phyloP scores from a whole-genome alignment of 371 early-diverging fungal species.

The Mortierella polycephala region DNA sequence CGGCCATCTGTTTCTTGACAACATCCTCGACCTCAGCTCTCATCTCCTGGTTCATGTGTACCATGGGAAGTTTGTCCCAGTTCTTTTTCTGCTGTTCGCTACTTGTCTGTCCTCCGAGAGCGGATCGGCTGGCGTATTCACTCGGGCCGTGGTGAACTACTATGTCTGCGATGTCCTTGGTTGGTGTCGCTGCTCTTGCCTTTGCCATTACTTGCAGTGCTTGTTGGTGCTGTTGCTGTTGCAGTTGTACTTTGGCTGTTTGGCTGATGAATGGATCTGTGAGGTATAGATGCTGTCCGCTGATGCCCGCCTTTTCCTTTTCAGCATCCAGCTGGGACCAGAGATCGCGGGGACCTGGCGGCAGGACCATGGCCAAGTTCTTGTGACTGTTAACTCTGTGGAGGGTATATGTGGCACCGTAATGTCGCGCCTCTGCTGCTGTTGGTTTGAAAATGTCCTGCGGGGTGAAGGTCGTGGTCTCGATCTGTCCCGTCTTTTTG shows the following conservation, averaged over 20 bases:
- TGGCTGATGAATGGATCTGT: constrained; percentile 82
- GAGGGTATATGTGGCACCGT: constrained; percentile 86
- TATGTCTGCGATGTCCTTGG: constrained; percentile 16
- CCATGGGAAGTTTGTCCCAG: constrained; percentile 79
- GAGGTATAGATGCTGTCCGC: constrained; percentile 67
- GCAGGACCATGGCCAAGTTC: constrained; percentile 77
- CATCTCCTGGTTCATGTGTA: constrained; percentile 74
- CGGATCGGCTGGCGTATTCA: constrained; percentile 38
- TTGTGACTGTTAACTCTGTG: constrained; percentile 81
- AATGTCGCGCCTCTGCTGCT: constrained; percentile 80
- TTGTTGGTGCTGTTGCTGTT: constrained; percentile 44
- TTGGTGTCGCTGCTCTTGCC: constrained; percentile 26
- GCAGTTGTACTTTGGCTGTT: constrained; percentile 40
- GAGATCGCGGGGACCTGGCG: constrained; percentile 77
- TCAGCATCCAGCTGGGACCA: constrained; percentile 75
- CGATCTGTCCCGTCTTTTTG: constrained; percentile 75
- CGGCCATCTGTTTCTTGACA: constrained; percentile 59
- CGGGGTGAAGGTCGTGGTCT: constrained; percentile 61
- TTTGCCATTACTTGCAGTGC: constrained; percentile 56
- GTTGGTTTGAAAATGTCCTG: constrained; percentile 59
- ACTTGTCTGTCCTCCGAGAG: constrained; percentile 39
- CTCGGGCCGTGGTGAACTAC: constrained; percentile 23
- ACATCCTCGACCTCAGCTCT: constrained; percentile 73
- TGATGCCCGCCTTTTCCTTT: constrained; percentile 58
- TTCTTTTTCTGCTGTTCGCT: constrained; percentile 60